Evolutionary conservation across 2,329 filamentous ascomycete genomes (phyloP).

Genomic region (Trichoderma gracile): DNA sequence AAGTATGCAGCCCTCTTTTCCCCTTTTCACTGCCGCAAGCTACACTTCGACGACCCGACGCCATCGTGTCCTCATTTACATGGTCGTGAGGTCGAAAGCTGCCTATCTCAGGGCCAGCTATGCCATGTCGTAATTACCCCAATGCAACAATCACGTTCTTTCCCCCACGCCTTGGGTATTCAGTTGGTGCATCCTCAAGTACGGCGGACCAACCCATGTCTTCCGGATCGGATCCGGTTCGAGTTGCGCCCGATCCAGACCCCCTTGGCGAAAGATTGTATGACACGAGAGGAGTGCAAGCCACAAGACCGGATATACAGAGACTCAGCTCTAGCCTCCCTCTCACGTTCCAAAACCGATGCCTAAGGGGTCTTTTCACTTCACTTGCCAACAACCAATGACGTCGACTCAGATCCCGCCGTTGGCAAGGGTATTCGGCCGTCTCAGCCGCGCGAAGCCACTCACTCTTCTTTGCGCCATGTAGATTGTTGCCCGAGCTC

Average conservation of each 20-base stretch:
- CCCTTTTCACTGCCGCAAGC: not conserved
- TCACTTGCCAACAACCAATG: not conserved
- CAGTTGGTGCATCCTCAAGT: too few relatives aligned
- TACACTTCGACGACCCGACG: not conserved
- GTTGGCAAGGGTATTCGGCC: not conserved
- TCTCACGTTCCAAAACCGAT: not conserved
- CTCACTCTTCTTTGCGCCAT: constrained; percentile 1
- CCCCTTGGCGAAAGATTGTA: too few relatives aligned
- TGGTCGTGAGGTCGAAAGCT: too few relatives aligned
- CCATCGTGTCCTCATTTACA: too few relatives aligned
- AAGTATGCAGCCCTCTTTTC: not conserved
- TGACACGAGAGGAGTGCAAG: too few relatives aligned
- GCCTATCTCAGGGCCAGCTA: too few relatives aligned
- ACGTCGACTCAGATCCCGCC: not conserved
- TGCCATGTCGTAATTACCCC: too few relatives aligned
- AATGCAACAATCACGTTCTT: too few relatives aligned
- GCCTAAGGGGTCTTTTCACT: not conserved
- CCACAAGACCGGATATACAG: too few relatives aligned
- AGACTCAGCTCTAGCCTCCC: not conserved
- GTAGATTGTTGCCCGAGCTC: constrained; percentile 1
- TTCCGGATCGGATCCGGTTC: not conserved
- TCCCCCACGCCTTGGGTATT: too few relatives aligned
- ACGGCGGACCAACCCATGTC: not conserved
- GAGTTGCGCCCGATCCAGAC: too few relatives aligned
- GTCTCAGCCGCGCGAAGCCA: constrained; percentile 9